phyloP scores from a whole-genome alignment of 2,329 filamentous ascomycete species.

The Ilyonectria sp. region DNA sequence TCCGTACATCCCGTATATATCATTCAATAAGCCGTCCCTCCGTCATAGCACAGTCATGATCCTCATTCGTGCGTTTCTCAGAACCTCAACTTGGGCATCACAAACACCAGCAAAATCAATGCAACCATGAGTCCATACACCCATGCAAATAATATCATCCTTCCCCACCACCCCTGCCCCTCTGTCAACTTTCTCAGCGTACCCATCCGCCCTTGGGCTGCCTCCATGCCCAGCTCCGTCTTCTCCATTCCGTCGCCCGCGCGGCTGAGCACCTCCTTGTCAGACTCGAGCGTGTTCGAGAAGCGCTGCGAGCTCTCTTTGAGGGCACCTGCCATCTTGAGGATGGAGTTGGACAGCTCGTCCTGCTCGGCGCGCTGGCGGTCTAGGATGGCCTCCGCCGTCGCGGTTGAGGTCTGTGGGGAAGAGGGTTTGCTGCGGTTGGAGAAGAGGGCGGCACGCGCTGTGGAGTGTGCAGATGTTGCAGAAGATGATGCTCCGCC shows the following conservation, averaged over 20 bases:
- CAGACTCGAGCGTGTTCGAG: conserved; percentile 77
- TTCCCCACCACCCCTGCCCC: conserved; percentile 88
- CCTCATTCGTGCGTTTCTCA: conserved; percentile 57
- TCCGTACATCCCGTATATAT: conserved; percentile 21
- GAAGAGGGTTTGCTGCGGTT: conserved; percentile 55
- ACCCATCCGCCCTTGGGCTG: conserved; percentile 83
- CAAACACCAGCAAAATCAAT: conserved; percentile 84
- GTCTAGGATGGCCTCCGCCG: conserved; percentile 80
- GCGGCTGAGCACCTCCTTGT: conserved; percentile 79
- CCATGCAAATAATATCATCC: conserved; percentile 87
- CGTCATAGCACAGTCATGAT: not conserved
- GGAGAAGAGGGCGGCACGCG: conserved; percentile 63
- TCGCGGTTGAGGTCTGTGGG: conserved; percentile 61
- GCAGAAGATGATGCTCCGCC: conserved; percentile 40
- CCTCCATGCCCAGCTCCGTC: conserved; percentile 82
- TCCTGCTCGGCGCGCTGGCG: conserved; percentile 88
- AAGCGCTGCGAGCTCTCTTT: conserved; percentile 84
- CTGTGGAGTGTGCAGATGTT: conserved; percentile 52
- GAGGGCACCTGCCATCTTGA: conserved; percentile 83
- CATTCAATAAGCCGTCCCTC: conserved; percentile 4
- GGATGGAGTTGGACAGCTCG: conserved; percentile 83
- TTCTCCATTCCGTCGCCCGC: conserved; percentile 84
- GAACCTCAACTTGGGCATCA: conserved; percentile 90
- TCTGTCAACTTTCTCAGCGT: conserved; percentile 85
- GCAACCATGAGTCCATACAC: conserved; percentile 87